Percentiles rank a stretch among this genome's conserved stretches.
These are phyloP conservation scores for Apiospora malaysiana DNA, from an alignment of 2,329 filamentous ascomycete genomes.

Conservation along the genomic window DNA sequence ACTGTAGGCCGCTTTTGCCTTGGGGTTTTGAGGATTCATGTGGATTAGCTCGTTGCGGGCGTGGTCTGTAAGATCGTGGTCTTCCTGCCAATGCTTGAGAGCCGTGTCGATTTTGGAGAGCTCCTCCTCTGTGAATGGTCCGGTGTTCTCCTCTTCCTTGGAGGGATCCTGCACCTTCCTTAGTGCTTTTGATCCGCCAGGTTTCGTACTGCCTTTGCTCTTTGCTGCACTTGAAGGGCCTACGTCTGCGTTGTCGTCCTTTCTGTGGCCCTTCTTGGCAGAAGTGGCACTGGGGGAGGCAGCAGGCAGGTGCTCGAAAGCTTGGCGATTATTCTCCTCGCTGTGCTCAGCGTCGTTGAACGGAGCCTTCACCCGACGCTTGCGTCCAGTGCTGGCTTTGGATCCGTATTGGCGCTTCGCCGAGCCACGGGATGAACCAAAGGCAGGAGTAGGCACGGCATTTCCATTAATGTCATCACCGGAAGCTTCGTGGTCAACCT, in stretches of 20 bases:
- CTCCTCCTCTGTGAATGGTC: conserved; percentile 52
- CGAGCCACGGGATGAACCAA: neutral
- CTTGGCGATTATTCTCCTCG: conserved; percentile 24
- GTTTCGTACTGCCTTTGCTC: neutral
- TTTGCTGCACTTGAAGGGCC: neutral
- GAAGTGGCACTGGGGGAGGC: conserved; percentile 26
- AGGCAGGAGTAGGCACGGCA: conserved; percentile 3
- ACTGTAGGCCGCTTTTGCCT: conserved; percentile 29
- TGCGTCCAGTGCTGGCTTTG: conserved; percentile 32
- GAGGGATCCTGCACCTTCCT: conserved; percentile 21
- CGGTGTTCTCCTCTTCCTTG: conserved; percentile 32
- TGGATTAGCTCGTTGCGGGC: conserved; percentile 56
- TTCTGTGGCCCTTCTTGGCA: conserved; percentile 26
- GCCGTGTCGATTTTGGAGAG: conserved; percentile 46
- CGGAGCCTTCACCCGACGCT: conserved; percentile 34
- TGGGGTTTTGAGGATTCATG: conserved; percentile 29
- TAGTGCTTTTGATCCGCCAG: neutral
- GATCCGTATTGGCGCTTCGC: conserved; percentile 26
- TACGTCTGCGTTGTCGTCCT: neutral
- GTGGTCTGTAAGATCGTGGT: conserved; percentile 48
- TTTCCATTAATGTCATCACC: neutral
- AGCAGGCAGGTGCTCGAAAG: conserved; percentile 26
- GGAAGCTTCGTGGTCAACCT: neutral
- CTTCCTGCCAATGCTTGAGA: conserved; percentile 51
- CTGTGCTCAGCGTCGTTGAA: conserved; percentile 29